Evolutionary conservation across 768 basidiomycete species (phyloP).

Genomic region (Hericium erinaceus): DNA sequence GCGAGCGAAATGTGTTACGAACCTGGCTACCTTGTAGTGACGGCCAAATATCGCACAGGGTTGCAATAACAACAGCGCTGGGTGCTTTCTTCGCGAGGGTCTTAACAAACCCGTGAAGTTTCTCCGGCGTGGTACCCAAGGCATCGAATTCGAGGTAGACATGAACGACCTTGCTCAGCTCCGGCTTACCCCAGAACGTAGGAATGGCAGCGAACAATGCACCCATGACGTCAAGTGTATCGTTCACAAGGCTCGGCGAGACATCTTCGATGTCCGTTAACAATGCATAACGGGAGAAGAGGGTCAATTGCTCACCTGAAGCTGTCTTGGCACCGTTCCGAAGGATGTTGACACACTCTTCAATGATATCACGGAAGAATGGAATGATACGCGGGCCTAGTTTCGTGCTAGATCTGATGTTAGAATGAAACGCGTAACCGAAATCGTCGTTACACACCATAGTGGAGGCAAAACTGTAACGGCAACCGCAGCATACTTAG

Average conservation of each 20-base stretch:
- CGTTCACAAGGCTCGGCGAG: slow-evolving; percentile 22
- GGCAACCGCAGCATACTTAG: slow-evolving; percentile 30
- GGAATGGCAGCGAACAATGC: slow-evolving; percentile 69
- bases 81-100: slow-evolving; percentile 63
- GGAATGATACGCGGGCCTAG: slow-evolving; percentile 88
- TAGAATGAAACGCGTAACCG: slow-evolving; percentile 5
- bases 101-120: slow-evolving; percentile 44
- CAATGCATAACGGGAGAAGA: slow-evolving; percentile 5
- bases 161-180: slow-evolving; percentile 45
- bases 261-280: not conserved
- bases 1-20: not conserved
- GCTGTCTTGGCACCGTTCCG: slow-evolving; percentile 27
- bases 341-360: slow-evolving; percentile 43
- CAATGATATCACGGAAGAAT: slow-evolving; percentile 62
- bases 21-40: slow-evolving; percentile 32
- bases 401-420: slow-evolving; percentile 38
- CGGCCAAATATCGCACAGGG: slow-evolving; percentile 53
- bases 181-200: slow-evolving; percentile 65
- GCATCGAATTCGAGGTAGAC: slow-evolving; percentile 43
- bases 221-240: slow-evolving; percentile 44
- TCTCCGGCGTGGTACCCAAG: slow-evolving; percentile 18
- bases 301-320: slow-evolving; percentile 14
- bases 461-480: slow-evolving; percentile 50
- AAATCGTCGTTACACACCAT: slow-evolving; percentile 35
- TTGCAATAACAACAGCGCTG: slow-evolving; percentile 55